Conservation (phyloP, 768 basidiomycete genomes). For the Boletus sp. region DNA sequence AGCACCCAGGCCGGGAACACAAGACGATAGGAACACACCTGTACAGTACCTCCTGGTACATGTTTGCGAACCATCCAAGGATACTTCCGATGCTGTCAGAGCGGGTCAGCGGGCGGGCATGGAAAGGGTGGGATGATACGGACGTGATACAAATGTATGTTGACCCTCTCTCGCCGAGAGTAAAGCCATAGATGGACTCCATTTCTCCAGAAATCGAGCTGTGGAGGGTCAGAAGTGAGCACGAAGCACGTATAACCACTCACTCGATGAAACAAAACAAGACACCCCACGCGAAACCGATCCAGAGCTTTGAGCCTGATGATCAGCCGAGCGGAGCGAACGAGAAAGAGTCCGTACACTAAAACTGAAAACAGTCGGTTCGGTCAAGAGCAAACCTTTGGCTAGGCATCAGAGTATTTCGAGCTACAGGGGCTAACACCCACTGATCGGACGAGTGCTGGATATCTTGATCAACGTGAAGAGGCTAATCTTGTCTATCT, state of each 20-base stretch:
- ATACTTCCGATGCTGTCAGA: conserved; percentile 51
- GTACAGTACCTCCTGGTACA: conserved; percentile 51
- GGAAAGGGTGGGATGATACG: conserved; percentile 12
- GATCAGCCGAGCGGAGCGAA: conserved; percentile 4
- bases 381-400: conserved; percentile 35
- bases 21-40: conserved; percentile 33
- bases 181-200: conserved; percentile 55
- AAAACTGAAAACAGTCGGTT: conserved; percentile 73
- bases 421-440: conserved; percentile 29
- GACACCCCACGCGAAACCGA: conserved; percentile 76
- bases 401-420: neutral
- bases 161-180: conserved; percentile 55
- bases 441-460: conserved; percentile 69
- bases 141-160: conserved; percentile 59
- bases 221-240: conserved; percentile 3
- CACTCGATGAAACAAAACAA: conserved; percentile 67
- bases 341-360: conserved; percentile 45
- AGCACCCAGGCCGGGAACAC: neutral
- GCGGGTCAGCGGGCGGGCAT: neutral
- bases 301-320: conserved; percentile 50
- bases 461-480: conserved; percentile 64
- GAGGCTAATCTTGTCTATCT: conserved; percentile 59
- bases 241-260: conserved; percentile 3
- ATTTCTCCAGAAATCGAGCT: conserved; percentile 62
- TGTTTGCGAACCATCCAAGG: conserved; percentile 45